Evolutionary conservation across 2,329 filamentous ascomycete species (phyloP), one percentile per base, ranked within the genome.

Genomic region (Ascochyta koolunga): DNA sequence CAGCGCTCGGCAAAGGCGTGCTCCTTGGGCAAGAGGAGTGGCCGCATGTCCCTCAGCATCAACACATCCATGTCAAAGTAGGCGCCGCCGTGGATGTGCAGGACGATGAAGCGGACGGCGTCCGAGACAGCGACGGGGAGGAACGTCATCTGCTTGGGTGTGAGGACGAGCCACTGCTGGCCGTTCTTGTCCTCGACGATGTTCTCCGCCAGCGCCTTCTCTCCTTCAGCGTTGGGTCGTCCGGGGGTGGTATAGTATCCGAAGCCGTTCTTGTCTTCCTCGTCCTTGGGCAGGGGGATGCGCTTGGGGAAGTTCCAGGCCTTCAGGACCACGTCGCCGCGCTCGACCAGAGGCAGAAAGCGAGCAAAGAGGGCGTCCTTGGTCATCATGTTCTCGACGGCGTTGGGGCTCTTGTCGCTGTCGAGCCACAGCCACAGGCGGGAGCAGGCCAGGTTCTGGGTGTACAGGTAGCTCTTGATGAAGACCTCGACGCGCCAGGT

Each of bases 21-120:
- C 39, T 82, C 76, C 42, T 78, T 75, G 18, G 77, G 79, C 37
- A 83, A 67, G 5, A 83, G 69, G 8, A 84, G 65, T 1, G 81
- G 81, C n/a, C 81, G 78, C 76, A 84, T 79, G 57, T 84, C 81
- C 50, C 81, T 71, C 11, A 84, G 75, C 75, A 84, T 79, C 9
- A 83, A 68, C 13, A 83, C 79, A 54, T 84, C 81, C 80, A 83
- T 83, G 68, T 84, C 81, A 58, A 81, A 82, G 60, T 83, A 84
- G 10, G 78, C 78, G 2, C 81, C 81, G 22, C 81, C 81, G 55
- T 83, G 78, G 15, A 82, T 73, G 64, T 84, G 81, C 36, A 84
- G 67, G 19, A 83, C 80, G 9, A 84, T 78, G 57, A 84, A 84
- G 43, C 81, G 76, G 6, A 83, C 79, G 5, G 81, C 81, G 64